Percentiles rank a stretch among this genome's conserved stretches.
Evolutionary conservation across 2,329 filamentous ascomycete genomes (phyloP).

Genomic region (Trichoderma semiorbis): DNA sequence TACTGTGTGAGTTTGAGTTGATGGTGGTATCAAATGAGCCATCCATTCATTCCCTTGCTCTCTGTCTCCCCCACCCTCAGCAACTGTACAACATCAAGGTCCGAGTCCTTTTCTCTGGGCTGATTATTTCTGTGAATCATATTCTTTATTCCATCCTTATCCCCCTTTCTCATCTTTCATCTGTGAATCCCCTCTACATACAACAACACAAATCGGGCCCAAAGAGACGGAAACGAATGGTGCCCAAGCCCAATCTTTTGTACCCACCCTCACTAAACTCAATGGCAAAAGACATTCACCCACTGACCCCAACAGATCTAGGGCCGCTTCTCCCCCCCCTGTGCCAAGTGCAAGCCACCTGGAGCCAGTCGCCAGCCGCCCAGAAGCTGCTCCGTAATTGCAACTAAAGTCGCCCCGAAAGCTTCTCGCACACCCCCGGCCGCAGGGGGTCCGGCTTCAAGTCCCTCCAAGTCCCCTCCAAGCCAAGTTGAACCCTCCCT

Average conservation of each 20-base stretch:
- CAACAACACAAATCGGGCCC: neutral
- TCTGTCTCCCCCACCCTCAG: neutral
- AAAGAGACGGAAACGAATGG: neutral
- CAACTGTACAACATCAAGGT: neutral
- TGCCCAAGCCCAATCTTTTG: neutral
- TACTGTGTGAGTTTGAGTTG: neutral
- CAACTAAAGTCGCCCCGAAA: slow-evolving; percentile 3
- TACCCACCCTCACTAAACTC: neutral
- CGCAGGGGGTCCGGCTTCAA: neutral
- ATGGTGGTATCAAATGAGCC: neutral
- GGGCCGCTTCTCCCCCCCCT: neutral
- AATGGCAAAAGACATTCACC: slow-evolving; percentile 3
- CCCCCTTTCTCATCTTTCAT: too few relatives aligned
- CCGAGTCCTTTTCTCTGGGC: neutral
- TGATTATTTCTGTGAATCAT: neutral
- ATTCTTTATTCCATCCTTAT: neutral
- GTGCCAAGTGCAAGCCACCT: slow-evolving; percentile 6
- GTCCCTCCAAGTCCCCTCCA: neutral
- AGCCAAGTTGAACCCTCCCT: neutral
- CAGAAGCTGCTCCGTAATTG: slow-evolving; percentile 4
- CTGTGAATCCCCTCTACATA: neutral
- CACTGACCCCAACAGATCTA: slow-evolving; percentile 18
- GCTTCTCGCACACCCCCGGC: slow-evolving; percentile 6
- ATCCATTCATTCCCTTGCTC: neutral
- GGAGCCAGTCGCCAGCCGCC: neutral